Evolutionary conservation across 345 rosid genomes (phyloP), one percentile per base, ranked within the genome.

Genomic region (Acer campestre): DNA sequence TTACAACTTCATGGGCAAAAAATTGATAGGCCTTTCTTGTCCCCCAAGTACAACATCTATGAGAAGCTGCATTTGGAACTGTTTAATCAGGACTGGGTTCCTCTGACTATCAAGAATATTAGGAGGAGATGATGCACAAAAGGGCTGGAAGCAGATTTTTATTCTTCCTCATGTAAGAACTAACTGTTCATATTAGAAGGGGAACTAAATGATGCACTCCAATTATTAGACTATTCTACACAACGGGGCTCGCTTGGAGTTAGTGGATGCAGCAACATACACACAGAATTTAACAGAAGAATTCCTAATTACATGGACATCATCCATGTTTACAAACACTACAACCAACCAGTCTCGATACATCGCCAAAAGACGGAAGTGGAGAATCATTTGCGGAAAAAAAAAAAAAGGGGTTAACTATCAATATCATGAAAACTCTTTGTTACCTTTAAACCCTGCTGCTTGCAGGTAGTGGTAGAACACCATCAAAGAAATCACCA

Each of bases 401-500:
- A 42, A 42, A 42, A 42, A 73, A 79, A 1, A 25, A 42, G 10
- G 35, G 48, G 61, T 71, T 78, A 73, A 69, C 61, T 22, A 35
- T 35, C 38, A 35, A 35, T 58, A 14, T 10, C 4, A 51, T 35
- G 38, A 35, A 73, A 48, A 27, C 65, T 7, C 23, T n/a, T 7
- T 56, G 22, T 48, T 48, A 31, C 71, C 71, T 70, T 85, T 78
- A 96, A 68, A 92, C 98, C 81, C 99, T 81, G 88, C 94, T 81
- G 83, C 81, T 90, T 17, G 70, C 72, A 0, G 99, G 99, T 49
- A 92, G 81, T 10, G 98, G 98, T 58, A 93, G 75, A 42, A 93
- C 89, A 14, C 98, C 98, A 49, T 97, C 98, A 51, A 97, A 97
- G 90, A 97, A 97, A 84, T 97, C 97, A 3, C 99, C 99, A 61